phyloP scores from a whole-genome alignment of 106 monocot species.

The Platanthera guangdongensis region DNA sequence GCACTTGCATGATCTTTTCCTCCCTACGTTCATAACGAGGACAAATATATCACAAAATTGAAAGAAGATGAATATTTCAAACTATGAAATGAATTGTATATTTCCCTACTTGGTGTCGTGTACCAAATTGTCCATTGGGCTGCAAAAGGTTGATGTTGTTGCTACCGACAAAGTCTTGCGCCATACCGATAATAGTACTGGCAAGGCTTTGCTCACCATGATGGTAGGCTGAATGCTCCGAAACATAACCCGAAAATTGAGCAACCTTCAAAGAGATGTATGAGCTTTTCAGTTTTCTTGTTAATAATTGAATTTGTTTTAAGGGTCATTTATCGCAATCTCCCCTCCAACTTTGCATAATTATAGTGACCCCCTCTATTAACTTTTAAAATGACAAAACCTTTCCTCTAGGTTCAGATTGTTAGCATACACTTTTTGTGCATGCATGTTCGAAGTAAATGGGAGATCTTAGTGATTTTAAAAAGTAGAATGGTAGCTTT shows the following conservation, averaged over 20 bases:
- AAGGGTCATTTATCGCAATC: too few relatives aligned
- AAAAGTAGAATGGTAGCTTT: too few relatives aligned
- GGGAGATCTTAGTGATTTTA: too few relatives aligned
- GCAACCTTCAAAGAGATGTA: constrained; percentile 30
- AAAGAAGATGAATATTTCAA: neutral
- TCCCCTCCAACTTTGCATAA: too few relatives aligned
- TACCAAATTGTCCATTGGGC: constrained; percentile 90
- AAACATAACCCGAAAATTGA: constrained; percentile 95
- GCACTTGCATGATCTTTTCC: constrained; percentile 89
- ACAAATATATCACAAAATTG: neutral
- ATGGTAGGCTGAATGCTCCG: constrained; percentile 95
- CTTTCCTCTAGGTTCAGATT: too few relatives aligned
- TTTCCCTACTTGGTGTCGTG: constrained; percentile 61
- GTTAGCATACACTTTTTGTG: too few relatives aligned
- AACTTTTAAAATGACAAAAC: too few relatives aligned
- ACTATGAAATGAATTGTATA: neutral
- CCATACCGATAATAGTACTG: constrained; percentile 82
- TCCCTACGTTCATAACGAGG: constrained; percentile 34
- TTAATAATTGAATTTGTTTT: neutral
- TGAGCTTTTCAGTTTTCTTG: neutral
- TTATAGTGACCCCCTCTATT: too few relatives aligned
- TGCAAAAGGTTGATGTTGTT: constrained; percentile 82
- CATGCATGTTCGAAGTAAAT: too few relatives aligned
- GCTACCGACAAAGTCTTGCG: constrained; percentile 86
- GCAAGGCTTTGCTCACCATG: constrained; percentile 91